These are phyloP conservation scores for Ophiostoma perfectum DNA, from an alignment of 2,329 filamentous ascomycete genomes.

Conservation along the genomic window DNA sequence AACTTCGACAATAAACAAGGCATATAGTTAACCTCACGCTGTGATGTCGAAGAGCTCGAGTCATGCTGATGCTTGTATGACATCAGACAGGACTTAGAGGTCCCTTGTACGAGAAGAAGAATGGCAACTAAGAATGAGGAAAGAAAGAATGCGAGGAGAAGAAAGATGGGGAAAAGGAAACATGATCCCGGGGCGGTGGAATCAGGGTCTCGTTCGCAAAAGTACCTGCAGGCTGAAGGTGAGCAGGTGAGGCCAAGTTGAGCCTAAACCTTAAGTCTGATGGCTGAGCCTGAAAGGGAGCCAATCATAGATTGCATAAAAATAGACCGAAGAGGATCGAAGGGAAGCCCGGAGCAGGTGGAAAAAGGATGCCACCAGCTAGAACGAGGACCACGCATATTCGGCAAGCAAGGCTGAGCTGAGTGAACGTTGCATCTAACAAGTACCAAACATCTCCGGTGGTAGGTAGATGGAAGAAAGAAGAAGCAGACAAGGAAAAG, in stretches of 20 bases:
- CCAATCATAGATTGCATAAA: not conserved
- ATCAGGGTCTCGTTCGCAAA: not conserved
- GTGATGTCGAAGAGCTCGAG: not conserved
- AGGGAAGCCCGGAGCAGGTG: not conserved
- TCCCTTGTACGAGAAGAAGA: not conserved
- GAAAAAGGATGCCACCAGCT: not conserved
- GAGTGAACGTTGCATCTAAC: not conserved
- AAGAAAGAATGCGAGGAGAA: not conserved
- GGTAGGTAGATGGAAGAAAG: too few relatives aligned
- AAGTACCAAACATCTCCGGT: not conserved
- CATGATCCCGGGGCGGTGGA: not conserved
- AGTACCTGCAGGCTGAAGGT: not conserved
- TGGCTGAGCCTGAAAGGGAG: not conserved
- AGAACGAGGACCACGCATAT: too few relatives aligned
- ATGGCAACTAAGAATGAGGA: not conserved
- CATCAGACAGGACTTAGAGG: not conserved
- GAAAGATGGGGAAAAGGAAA: not conserved
- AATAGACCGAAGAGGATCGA: not conserved
- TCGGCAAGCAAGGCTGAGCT: conserved; percentile 3
- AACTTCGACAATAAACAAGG: too few relatives aligned
- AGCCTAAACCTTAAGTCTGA: conserved; percentile 3
- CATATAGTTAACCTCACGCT: not conserved
- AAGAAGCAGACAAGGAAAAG: not conserved
- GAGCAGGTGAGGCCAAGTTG: not conserved
- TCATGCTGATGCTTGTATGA: not conserved